phyloP scores from a whole-genome alignment of 352 stramenopile species.

The Phytophthora agathidicida region DNA sequence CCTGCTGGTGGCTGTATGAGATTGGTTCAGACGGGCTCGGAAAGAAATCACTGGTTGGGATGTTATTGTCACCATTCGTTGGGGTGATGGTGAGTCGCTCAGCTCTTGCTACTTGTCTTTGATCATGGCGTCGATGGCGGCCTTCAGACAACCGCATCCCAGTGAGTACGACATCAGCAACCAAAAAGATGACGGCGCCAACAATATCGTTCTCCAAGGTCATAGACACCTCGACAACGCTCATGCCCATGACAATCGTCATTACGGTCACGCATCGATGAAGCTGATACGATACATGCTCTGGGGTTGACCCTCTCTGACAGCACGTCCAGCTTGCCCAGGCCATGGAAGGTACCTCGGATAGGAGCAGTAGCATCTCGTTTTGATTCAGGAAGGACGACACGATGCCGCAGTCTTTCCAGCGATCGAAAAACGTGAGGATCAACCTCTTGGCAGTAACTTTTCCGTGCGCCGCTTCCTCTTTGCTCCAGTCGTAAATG shows the following conservation, averaged over 20 bases:
- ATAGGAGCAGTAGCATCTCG: constrained; percentile 29
- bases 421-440: constrained; percentile 42
- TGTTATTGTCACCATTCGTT: constrained; percentile 1
- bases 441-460: constrained; percentile 25
- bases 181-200: constrained; percentile 33
- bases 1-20: neutral
- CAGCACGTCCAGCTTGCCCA: constrained; percentile 38
- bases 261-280: constrained; percentile 37
- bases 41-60: constrained; percentile 5
- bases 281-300: constrained; percentile 34
- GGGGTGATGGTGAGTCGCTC: constrained; percentile 21
- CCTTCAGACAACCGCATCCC: constrained; percentile 24
- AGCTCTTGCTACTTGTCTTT: constrained; percentile 8
- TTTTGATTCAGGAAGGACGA: constrained; percentile 40
- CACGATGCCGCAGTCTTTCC: constrained; percentile 41
- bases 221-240: constrained; percentile 22
- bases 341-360: constrained; percentile 33
- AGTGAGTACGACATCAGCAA: constrained; percentile 35
- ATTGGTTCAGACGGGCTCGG: neutral
- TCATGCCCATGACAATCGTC: constrained; percentile 42
- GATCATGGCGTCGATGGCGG: constrained; percentile 11
- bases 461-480: constrained; percentile 15
- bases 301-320: constrained; percentile 24
- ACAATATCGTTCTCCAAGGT: constrained; percentile 32
- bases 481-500: constrained; percentile 25